phyloP scores from a whole-genome alignment of 257 asterid species.

The Eucommia ulmoides region DNA sequence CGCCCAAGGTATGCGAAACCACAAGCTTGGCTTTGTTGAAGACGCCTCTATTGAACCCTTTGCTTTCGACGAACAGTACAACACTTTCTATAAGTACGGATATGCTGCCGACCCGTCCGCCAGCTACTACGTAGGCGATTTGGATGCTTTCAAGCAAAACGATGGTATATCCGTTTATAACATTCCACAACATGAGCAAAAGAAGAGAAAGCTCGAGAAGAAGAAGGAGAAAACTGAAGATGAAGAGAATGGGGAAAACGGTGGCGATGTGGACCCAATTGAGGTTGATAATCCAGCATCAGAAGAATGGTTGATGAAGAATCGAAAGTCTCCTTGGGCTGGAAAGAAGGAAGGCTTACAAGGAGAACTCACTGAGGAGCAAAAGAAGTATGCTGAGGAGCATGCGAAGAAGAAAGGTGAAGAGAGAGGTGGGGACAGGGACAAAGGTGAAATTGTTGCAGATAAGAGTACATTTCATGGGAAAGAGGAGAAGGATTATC shows the following conservation, averaged over 20 bases:
- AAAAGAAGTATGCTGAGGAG: constrained; percentile 96
- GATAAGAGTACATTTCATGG: constrained; percentile 92
- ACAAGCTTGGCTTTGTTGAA: constrained; percentile 90
- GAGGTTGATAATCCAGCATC: constrained; percentile 72
- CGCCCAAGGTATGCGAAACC: constrained; percentile 95
- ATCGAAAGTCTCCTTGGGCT: constrained; percentile 93
- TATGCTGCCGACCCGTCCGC: constrained; percentile 92
- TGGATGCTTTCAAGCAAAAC: constrained; percentile 38
- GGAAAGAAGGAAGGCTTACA: constrained; percentile 78
- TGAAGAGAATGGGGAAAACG: constrained; percentile 28
- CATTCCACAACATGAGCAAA: constrained; percentile 73
- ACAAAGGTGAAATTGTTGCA: constrained; percentile 37
- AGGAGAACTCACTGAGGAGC: constrained; percentile 83
- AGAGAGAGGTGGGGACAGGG: constrained; percentile 67
- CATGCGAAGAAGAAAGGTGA: constrained; percentile 86
- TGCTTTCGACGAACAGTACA: constrained; percentile 92
- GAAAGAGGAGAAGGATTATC: constrained; percentile 91
- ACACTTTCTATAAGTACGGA: constrained; percentile 79
- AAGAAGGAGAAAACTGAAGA: constrained; percentile 66
- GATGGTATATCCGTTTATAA: constrained; percentile 75
- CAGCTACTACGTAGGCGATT: constrained; percentile 64
- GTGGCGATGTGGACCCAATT: constrained; percentile 18
- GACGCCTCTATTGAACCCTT: constrained; percentile 67
- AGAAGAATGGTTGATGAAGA: constrained; percentile 81
- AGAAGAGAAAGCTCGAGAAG: constrained; percentile 65